Evolutionary conservation across 352 stramenopile species (phyloP).

Genomic region (Pythium volutum): DNA sequence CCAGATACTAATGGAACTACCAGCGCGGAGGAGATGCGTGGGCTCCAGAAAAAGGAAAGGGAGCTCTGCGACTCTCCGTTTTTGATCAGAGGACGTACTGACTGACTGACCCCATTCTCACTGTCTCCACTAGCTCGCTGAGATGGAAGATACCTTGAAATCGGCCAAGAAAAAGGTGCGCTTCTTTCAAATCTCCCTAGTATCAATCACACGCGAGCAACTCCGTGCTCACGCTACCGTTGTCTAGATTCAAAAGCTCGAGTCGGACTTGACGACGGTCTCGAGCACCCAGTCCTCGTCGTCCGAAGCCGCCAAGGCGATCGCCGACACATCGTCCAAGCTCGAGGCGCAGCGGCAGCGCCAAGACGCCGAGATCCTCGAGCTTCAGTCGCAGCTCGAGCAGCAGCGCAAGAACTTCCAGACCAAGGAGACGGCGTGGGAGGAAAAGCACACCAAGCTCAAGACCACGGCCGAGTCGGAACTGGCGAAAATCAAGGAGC

Average conservation of each 20-base stretch:
- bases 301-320: constrained; percentile 33
- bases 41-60: constrained; percentile 56
- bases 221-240: too few relatives aligned
- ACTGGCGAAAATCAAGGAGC: constrained; percentile 83
- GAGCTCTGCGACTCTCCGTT: not conserved
- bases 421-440: constrained; percentile 44
- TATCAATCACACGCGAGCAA: too few relatives aligned
- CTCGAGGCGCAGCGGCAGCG: constrained; percentile 44
- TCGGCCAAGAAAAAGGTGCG: constrained; percentile 52
- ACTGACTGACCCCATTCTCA: not conserved
- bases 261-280: constrained; percentile 42
- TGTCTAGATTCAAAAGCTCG: constrained; percentile 50
- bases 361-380: constrained; percentile 32
- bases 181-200: not conserved
- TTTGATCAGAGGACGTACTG: not conserved
- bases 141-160: constrained; percentile 18
- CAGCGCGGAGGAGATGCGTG: constrained; percentile 37
- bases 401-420: constrained; percentile 44
- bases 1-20: constrained; percentile 10
- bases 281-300: constrained; percentile 32
- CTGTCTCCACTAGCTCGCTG: constrained; percentile 6
- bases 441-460: constrained; percentile 74
- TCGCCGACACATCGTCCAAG: constrained; percentile 28
- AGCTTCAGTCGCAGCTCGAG: constrained; percentile 44
- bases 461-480: constrained; percentile 73